Percentiles rank a stretch among this genome's conserved stretches.
Evolutionary conservation across 306 rosid species (phyloP).

Genomic region (Rosa chinensis): DNA sequence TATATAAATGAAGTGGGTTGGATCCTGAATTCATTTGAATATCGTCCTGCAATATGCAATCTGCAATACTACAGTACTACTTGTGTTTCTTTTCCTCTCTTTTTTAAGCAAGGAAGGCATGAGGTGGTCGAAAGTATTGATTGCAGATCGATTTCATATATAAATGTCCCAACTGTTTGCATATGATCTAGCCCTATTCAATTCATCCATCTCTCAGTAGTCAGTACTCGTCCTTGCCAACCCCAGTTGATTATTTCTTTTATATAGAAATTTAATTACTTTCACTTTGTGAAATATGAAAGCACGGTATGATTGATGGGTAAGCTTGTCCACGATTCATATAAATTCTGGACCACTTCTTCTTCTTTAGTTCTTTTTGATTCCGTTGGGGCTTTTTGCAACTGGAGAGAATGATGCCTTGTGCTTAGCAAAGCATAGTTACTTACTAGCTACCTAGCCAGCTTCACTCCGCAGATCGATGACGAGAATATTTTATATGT

Average conservation of each 20-base stretch:
- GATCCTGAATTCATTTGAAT: conserved; percentile 8
- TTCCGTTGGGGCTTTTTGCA: conserved; percentile 10
- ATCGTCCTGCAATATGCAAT: not conserved
- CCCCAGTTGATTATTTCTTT: not conserved
- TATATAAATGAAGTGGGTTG: conserved; percentile 12
- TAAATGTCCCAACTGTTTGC: conserved; percentile 23
- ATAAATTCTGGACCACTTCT: conserved; percentile 38
- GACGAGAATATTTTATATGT: conserved; percentile 1
- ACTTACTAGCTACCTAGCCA: not conserved
- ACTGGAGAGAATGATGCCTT: conserved; percentile 2
- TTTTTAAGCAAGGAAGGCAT: not conserved
- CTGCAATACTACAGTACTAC: no score
- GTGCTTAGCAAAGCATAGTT: conserved; percentile 20
- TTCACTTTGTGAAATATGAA: not conserved
- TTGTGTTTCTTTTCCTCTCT: not conserved
- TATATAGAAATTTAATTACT: not conserved
- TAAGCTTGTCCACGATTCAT: not conserved
- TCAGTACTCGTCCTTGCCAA: not conserved
- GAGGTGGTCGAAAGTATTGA: conserved; percentile 19
- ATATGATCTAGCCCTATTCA: not conserved
- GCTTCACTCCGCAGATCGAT: not conserved
- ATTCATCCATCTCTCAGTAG: not conserved
- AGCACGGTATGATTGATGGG: not conserved
- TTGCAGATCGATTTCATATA: conserved; percentile 4
- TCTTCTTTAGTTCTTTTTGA: not conserved